Evolutionary conservation across 2,329 filamentous ascomycete species (phyloP), one percentile per base, ranked within the genome.

Genomic region (Aspergillus calidoustus): DNA sequence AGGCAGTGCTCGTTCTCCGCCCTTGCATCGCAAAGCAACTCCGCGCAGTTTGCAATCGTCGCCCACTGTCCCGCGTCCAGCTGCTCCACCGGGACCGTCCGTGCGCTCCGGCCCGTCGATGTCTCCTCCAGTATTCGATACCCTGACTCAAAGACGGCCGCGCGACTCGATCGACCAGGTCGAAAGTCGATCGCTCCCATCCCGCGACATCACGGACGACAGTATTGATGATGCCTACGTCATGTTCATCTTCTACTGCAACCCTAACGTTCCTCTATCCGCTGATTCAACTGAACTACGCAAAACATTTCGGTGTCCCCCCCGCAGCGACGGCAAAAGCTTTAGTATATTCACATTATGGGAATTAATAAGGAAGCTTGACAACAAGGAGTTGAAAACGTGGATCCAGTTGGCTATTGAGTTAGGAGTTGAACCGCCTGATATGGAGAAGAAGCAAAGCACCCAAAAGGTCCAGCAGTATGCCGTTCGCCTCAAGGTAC

Each of bases 381-480:
- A 96, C 66, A 80, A 82, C 23, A 93, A 91, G 72, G 91, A 96
- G 71, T 88, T 97, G 75, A 95, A 93, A 77, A 97, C 93, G 0
- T 97, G 93, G 93, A 91, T 91, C 46, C 91, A 97, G 74, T 75
- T 97, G 68, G 93, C 92, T 0, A 86, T 93, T 57, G 90, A 90
- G 70, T 81, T 97, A n/a, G 93, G 94, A 9, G 94, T 97, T 17
- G 91, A 96, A 71, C 90, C 90, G 3, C 92, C 93, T 2, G 90
- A 92, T 62, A 82, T 88, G 25, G 87, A 90, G 62, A 95, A 94
- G 75, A 91, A 92, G 28, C 91, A 96, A 79, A 96, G 92, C 74
- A 89, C 91, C 1, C 94, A 97, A 74, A 97, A 97, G 76, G 90
- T 97, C 61, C 92, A 96, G 75, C 93, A 97, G 75, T 97, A 97